Evolutionary conservation across 345 rosid genomes (phyloP).

Genomic region (Anastatica hierochuntica): DNA sequence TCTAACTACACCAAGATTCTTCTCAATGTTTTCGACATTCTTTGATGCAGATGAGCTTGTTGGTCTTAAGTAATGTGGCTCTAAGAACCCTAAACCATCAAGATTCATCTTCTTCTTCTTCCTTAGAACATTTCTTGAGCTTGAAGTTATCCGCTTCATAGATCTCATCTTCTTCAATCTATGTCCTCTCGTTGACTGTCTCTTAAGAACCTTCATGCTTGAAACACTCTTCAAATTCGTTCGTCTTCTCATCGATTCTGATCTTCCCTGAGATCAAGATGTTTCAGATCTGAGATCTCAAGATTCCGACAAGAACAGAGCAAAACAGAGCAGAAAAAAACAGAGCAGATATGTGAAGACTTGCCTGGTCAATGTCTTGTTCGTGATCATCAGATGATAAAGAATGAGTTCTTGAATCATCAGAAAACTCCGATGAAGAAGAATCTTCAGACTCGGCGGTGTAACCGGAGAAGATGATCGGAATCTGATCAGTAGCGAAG

Average conservation of each 20-base stretch:
- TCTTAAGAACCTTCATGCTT: conserved; percentile 39
- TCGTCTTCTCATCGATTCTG: conserved; percentile 27
- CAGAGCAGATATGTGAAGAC: conserved; percentile 9
- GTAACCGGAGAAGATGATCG: conserved; percentile 25
- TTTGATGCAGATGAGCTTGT: conserved; percentile 29
- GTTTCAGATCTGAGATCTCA: conserved; percentile 14
- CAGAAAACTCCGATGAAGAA: conserved; percentile 23
- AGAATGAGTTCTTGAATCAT: conserved; percentile 27
- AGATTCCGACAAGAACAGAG: conserved; percentile 19
- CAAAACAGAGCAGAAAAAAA: not conserved
- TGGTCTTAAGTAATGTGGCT: conserved; percentile 27
- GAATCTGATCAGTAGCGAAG: conserved; percentile 14
- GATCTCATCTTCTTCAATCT: conserved; percentile 43
- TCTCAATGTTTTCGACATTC: conserved; percentile 15
- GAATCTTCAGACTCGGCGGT: conserved; percentile 30
- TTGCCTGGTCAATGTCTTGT: conserved; percentile 24
- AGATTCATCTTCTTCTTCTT: conserved; percentile 1
- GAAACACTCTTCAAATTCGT: conserved; percentile 31
- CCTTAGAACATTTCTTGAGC: not conserved
- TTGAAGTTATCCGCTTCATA: conserved; percentile 22
- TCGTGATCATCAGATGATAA: conserved; percentile 16
- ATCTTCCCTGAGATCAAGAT: conserved; percentile 32
- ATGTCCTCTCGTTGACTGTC: conserved; percentile 35
- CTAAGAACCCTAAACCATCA: conserved; percentile 2
- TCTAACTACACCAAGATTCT: conserved; percentile 24